Evolutionary conservation across 176 grass and related monocot species (phyloP).

Genomic region (sorghum (Sorghum bicolor)): Sorghum_bicolor_NCBIv3 NC_012871.2:61333501-61334000

Average conservation of each 20-base stretch:
- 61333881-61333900: slow-evolving; percentile 47
- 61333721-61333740: neutral
- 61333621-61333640: neutral
- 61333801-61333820: slow-evolving; percentile 28
- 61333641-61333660: slow-evolving; percentile 28
- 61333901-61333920: neutral
- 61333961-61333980: neutral
- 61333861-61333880: slow-evolving; percentile 38
- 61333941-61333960: slow-evolving; percentile 93
- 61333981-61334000: neutral
- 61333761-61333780: neutral
- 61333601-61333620: slow-evolving; percentile 2
- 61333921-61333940: slow-evolving; percentile 64
- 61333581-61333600: slow-evolving; percentile 24
- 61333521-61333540: slow-evolving; percentile 3
- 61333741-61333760: slow-evolving; percentile 13
- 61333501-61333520: slow-evolving; percentile 24
- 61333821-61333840: slow-evolving; percentile 35
- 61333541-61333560: neutral
- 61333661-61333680: slow-evolving; percentile 2
- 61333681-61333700: slow-evolving; percentile 4
- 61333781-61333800: slow-evolving; percentile 5
- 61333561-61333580: neutral
- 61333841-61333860: neutral
- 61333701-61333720: slow-evolving; percentile 15